These are phyloP conservation scores for Camelina neglecta DNA, from an alignment of 345 rosid genomes.

Conservation along the genomic window DNA sequence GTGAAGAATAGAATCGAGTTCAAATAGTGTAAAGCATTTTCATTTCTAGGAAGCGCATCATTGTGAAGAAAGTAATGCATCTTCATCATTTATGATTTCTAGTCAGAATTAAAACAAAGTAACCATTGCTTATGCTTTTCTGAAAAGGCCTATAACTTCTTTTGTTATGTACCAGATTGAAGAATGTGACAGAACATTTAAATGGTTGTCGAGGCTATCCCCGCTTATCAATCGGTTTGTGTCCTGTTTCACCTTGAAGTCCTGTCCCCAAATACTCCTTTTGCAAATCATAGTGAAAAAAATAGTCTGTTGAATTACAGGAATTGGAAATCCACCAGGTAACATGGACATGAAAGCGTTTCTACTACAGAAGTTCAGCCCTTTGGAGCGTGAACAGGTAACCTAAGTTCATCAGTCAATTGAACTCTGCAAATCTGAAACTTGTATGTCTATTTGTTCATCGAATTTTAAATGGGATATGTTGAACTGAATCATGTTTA, in stretches of 20 bases:
- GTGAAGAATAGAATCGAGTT: not conserved
- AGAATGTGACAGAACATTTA: slow-evolving; percentile 73
- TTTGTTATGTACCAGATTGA: slow-evolving; percentile 54
- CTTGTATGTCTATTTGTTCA: slow-evolving; percentile 11
- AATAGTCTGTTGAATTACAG: slow-evolving; percentile 42
- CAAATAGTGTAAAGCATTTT: not conserved
- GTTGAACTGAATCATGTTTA: slow-evolving; percentile 35
- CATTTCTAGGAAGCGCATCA: not conserved
- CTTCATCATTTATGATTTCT: not conserved
- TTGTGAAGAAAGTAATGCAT: not conserved
- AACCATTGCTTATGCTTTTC: not conserved
- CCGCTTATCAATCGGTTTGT: slow-evolving; percentile 74
- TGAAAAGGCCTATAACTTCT: not conserved
- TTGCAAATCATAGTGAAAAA: not conserved
- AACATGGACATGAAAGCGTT: slow-evolving; percentile 90
- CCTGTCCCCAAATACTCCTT: not conserved
- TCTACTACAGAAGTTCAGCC: slow-evolving; percentile 81
- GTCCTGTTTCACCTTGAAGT: too few relatives aligned
- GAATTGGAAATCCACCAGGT: slow-evolving; percentile 93
- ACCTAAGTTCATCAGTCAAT: not conserved
- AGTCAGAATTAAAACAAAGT: not conserved
- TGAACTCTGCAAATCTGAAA: not conserved
- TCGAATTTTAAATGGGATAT: not conserved
- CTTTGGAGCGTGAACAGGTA: slow-evolving; percentile 69
- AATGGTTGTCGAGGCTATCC: slow-evolving; percentile 77